A percentile compares a stretch with the other conserved stretches of the same genome.
phyloP scores from a whole-genome alignment of 352 stramenopile genomes.

The Phytophthora uliginosa region DNA sequence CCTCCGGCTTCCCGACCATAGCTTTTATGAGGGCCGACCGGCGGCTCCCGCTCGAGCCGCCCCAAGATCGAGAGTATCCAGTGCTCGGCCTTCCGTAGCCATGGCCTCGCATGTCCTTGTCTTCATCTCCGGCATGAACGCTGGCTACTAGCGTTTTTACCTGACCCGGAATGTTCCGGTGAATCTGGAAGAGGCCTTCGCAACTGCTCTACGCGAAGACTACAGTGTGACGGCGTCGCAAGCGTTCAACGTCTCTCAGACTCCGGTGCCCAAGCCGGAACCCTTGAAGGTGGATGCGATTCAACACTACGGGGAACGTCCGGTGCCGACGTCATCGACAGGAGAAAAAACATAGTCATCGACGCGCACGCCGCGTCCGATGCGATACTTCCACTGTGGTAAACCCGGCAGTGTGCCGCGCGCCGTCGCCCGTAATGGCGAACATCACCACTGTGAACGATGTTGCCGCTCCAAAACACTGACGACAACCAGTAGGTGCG shows the following conservation, averaged over 20 bases:
- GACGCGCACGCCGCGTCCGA: no score
- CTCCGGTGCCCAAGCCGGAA: neutral
- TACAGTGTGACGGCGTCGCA: slow-evolving; percentile 25
- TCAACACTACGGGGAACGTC: neutral
- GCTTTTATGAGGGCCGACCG: no score
- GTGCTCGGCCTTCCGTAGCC: no score
- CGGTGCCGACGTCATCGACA: neutral
- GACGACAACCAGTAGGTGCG: slow-evolving; percentile 20
- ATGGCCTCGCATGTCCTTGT: slow-evolving; percentile 29
- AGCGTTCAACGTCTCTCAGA: neutral
- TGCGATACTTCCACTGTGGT: no score
- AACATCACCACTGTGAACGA: neutral
- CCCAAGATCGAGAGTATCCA: no score
- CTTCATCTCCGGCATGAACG: slow-evolving; percentile 31
- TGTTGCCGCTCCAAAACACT: slow-evolving; percentile 9
- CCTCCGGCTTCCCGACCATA: no score
- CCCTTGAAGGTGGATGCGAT: slow-evolving; percentile 27
- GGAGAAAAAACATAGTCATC: neutral
- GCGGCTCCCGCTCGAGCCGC: no score
- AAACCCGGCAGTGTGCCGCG: slow-evolving; percentile 31
- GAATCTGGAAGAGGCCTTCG: slow-evolving; percentile 22
- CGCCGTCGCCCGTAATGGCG: slow-evolving; percentile 16
- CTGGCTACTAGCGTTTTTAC: slow-evolving; percentile 28
- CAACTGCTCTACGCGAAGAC: slow-evolving; percentile 16
- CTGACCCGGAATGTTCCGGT: slow-evolving; percentile 11